phyloP scores from a whole-genome alignment of 768 basidiomycete genomes.

The Trichaptum fuscoviolaceum region DNA sequence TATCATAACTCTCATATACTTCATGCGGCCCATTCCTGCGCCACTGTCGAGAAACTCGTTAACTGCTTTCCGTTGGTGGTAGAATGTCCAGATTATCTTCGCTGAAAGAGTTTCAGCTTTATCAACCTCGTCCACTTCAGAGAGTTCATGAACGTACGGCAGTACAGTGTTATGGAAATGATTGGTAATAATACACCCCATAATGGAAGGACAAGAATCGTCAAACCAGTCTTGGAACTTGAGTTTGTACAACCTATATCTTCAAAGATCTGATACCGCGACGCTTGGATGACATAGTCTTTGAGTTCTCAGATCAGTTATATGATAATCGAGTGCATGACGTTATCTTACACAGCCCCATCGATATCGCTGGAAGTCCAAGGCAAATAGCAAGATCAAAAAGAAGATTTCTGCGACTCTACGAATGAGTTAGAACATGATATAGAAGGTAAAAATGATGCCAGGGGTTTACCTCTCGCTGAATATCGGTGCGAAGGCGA shows the following conservation, averaged over 20 bases:
- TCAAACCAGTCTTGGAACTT: slow-evolving; percentile 1
- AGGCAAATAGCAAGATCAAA: slow-evolving; percentile 26
- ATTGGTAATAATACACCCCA: neutral
- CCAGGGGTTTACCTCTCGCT: slow-evolving; percentile 32
- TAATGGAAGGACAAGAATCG: neutral
- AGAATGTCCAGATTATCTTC: neutral
- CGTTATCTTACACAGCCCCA: slow-evolving; percentile 25
- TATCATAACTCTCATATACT: neutral
- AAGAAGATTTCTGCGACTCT: slow-evolving; percentile 21
- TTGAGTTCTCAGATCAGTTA: neutral
- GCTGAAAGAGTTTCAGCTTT: neutral
- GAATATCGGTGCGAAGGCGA: slow-evolving; percentile 42
- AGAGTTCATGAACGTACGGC: neutral
- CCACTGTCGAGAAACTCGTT: neutral
- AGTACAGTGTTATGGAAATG: neutral
- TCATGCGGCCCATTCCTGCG: neutral
- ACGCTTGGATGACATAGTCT: slow-evolving; percentile 1
- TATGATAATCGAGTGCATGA: neutral
- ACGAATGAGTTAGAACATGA: neutral
- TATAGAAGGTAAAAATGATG: neutral
- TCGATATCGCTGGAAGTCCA: slow-evolving; percentile 27
- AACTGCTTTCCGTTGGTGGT: neutral
- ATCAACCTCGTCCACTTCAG: neutral
- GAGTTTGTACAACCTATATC: slow-evolving; percentile 2
- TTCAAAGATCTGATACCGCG: neutral